Evolutionary conservation across 148 eudicot species (phyloP), one percentile per base, ranked within the genome.

Genomic region (Gaultheria prostrata): DNA sequence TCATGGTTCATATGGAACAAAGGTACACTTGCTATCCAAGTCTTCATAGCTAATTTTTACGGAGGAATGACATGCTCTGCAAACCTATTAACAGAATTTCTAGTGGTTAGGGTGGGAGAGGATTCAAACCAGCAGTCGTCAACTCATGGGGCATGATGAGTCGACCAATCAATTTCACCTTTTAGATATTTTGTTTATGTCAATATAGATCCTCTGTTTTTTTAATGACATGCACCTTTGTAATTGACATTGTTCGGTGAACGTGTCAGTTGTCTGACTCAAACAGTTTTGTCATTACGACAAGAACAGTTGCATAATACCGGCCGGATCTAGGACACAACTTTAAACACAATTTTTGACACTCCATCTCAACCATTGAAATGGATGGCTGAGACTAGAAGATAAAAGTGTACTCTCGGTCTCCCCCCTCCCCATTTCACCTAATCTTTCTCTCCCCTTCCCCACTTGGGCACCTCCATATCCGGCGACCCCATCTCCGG

Each of bases 1-100:
- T 83, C 91, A 89, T 84, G 99, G 99, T 84, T 97, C 99, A 53
- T 97, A 97, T 85, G 94, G 99, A 80, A 97, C 99, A 73, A 97
- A 97, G 99, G 99, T 97, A 87, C 48, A 49, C 21, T 32, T 61
- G 20, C 20, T 21, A 20, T 49, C 71, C 14, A 26, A 59, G 20
- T 49, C 14, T 70, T 0, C 30, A 45, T 69, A 13, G 65, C 74
- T 63, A 65, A 45, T 43, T 45, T 63, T 24, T 26, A 80, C 28
- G 7, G 1, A 69, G 61, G 18, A 30, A 49, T 65, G 28, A 46
- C 39, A 1, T 65, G 39, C 83, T 61, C 20, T 28, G 43, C n/a
- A 28, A 24, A 48, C 20, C 75, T 1, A 17, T 33, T 15, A 12
- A 8, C 45, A 80, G 39, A 13, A 17, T 15, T 11, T 18, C 21